These are phyloP conservation scores for Fusarium setosum DNA, from an alignment of 2,329 filamentous ascomycete species.

Conservation along the genomic window DNA sequence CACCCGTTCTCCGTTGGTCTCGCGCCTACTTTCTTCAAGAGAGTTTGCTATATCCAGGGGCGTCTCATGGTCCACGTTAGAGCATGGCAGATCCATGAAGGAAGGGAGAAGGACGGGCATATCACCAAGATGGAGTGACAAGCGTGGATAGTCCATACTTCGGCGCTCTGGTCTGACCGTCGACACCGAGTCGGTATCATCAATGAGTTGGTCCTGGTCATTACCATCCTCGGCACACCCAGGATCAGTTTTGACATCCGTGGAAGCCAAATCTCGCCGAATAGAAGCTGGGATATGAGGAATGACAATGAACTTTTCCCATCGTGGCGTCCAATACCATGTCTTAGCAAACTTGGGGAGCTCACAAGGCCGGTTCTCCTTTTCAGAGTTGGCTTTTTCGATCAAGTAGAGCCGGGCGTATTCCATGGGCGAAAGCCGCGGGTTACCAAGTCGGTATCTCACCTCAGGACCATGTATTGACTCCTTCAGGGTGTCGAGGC, in stretches of 20 bases:
- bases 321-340: conserved; percentile 50
- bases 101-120: conserved; percentile 40
- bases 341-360: conserved; percentile 44
- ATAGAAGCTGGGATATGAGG: conserved; percentile 47
- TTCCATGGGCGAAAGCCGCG: conserved; percentile 54
- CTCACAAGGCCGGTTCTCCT: conserved; percentile 40
- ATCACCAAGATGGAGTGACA: conserved; percentile 47
- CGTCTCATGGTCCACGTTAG: conserved; percentile 1
- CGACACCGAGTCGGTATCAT: conserved; percentile 35
- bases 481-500: not conserved
- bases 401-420: conserved; percentile 51
- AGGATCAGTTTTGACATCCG: too few relatives aligned
- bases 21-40: not conserved
- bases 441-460: conserved; percentile 32
- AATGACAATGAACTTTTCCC: conserved; percentile 52
- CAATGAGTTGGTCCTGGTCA: conserved; percentile 1
- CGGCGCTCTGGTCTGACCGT: conserved; percentile 20
- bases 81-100: conserved; percentile 36
- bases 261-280: conserved; percentile 22
- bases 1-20: not conserved
- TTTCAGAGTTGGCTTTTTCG: conserved; percentile 45
- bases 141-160: conserved; percentile 38
- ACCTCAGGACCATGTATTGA: not conserved
- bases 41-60: not conserved
- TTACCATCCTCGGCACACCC: not conserved